Evolutionary conservation across 176 grass and related monocot species (phyloP).

Genomic region (Pontederia crassipes): DNA sequence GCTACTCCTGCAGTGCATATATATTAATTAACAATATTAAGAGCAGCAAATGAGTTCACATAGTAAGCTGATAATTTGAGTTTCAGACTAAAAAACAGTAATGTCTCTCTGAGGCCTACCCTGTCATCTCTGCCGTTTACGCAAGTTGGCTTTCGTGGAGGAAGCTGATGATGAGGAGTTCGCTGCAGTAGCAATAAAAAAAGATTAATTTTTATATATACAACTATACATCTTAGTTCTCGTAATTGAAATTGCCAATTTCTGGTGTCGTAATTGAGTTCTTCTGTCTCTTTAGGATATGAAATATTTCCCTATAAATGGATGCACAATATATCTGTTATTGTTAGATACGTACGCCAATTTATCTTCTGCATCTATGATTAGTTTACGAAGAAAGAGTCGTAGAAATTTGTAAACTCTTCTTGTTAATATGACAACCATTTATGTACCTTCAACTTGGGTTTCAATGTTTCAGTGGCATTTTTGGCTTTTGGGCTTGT

Average conservation of each 20-base stretch:
- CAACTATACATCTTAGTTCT: background rate
- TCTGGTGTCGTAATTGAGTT: background rate
- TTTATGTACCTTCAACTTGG: conserved; percentile 63
- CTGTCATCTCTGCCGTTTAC: conserved; percentile 33
- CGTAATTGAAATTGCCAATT: background rate
- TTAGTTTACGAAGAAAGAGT: conserved; percentile 2
- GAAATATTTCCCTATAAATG: no score
- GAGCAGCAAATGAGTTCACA: no score
- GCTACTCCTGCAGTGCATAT: background rate
- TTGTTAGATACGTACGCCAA: no score
- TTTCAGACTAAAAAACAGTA: background rate
- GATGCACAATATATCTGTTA: no score
- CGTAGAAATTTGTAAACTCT: background rate
- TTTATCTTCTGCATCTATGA: background rate
- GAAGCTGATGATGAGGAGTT: conserved; percentile 77
- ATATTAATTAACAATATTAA: no score
- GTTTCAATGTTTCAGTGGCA: conserved; percentile 66
- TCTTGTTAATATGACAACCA: conserved; percentile 1
- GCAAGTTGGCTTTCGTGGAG: conserved; percentile 84
- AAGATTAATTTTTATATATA: background rate
- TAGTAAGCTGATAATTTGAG: background rate
- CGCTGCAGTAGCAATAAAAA: conserved; percentile 33
- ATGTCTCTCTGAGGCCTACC: conserved; percentile 18
- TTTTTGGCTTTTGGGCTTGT: conserved; percentile 43
- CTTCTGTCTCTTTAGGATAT: conserved; percentile 3